Evolutionary conservation across 2,329 filamentous ascomycete species (phyloP).

Genomic region (Aspergillus quadrilineatus): DNA sequence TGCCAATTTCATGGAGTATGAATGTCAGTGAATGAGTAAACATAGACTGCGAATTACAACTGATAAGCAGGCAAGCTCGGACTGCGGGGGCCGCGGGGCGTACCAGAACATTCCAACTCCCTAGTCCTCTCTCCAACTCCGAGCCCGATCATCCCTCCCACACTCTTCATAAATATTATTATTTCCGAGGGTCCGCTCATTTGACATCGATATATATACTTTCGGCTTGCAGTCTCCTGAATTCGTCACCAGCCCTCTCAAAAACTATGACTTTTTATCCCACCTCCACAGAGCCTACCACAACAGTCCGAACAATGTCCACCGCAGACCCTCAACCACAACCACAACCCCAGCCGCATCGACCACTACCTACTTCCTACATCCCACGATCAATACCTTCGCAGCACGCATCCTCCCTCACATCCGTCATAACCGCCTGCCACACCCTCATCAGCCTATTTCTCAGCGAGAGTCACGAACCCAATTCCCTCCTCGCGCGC

Average conservation of each 20-base stretch:
- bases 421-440: conserved; percentile 67
- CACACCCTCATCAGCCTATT: conserved; percentile 63
- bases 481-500: conserved; percentile 55
- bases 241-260: background rate
- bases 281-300: background rate
- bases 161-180: background rate
- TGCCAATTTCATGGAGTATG: too few relatives aligned
- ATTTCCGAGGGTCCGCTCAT: background rate
- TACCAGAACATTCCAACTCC: conserved; percentile 14
- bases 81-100: conserved; percentile 14
- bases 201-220: background rate
- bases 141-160: background rate
- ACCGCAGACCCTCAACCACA: background rate
- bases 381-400: conserved; percentile 1
- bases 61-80: background rate
- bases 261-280: background rate
- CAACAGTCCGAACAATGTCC: background rate
- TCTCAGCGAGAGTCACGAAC: conserved; percentile 58
- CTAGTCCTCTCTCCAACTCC: background rate
- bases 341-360: background rate
- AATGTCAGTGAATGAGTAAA: too few relatives aligned
- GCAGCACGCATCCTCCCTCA: conserved; percentile 26
- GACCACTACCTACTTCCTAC: background rate
- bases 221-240: background rate
- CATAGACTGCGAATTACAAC: background rate